Evolutionary conservation across 2,329 filamentous ascomycete genomes (phyloP).

Genomic region (Penicillium corylophilum): DNA sequence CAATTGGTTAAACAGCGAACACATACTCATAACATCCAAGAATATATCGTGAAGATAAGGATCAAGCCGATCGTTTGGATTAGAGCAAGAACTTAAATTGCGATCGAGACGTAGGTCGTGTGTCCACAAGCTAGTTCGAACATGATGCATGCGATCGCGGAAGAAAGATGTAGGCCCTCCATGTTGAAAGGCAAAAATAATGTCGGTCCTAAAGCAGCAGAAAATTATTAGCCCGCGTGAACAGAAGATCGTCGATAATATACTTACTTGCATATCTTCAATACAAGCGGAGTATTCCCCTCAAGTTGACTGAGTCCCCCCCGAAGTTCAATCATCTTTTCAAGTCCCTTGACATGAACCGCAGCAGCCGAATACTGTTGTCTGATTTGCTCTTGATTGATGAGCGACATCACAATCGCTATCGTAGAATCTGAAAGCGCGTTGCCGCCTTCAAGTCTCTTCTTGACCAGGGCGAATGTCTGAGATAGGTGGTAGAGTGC

Average conservation of each 20-base stretch:
- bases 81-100: not conserved
- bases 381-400: constrained; percentile 11
- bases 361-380: not conserved
- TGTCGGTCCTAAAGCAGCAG: not conserved
- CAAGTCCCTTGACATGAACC: constrained; percentile 7
- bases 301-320: constrained; percentile 9
- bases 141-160: constrained; percentile 7
- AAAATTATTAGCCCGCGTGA: not conserved
- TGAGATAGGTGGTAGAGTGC: constrained; percentile 12
- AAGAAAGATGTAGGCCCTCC: constrained; percentile 10
- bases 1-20: constrained; percentile 1
- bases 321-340: constrained; percentile 9
- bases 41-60: constrained; percentile 1
- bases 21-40: constrained; percentile 2
- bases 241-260: not conserved
- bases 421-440: constrained; percentile 13
- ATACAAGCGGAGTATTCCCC: constrained; percentile 4
- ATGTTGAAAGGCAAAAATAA: not conserved
- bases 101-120: not conserved
- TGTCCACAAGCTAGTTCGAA: not conserved
- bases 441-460: constrained; percentile 4
- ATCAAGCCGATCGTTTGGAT: not conserved
- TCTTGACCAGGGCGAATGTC: constrained; percentile 7
- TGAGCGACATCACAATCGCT: constrained; percentile 5
- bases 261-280: constrained; percentile 12